phyloP scores from a whole-genome alignment of 176 grass and related monocot genomes.

The Saccharum spontaneum region DNA sequence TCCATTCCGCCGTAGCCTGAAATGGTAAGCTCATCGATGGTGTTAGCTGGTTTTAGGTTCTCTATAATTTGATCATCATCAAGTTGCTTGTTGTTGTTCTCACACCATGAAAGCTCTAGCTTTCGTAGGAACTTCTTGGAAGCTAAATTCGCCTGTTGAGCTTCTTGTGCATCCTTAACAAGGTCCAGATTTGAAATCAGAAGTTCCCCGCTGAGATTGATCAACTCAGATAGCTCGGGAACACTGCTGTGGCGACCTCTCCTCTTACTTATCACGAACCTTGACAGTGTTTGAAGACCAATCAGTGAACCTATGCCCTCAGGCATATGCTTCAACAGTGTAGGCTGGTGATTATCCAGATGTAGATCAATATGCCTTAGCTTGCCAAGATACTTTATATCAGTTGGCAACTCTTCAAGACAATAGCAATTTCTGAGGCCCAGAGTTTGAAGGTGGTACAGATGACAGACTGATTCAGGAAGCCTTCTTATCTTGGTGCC shows the following conservation, averaged over 20 bases:
- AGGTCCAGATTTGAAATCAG: slow-evolving; percentile 35
- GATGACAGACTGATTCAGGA: slow-evolving; percentile 15
- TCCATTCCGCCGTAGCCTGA: background rate
- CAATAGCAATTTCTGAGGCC: slow-evolving; percentile 48
- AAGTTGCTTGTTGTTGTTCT: too few relatives aligned
- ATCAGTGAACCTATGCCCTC: slow-evolving; percentile 35
- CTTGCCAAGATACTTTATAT: slow-evolving; percentile 27
- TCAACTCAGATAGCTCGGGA: too few relatives aligned
- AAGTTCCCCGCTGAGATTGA: too few relatives aligned
- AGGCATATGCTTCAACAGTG: slow-evolving; percentile 31
- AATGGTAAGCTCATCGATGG: slow-evolving; percentile 35
- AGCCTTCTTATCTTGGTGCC: slow-evolving; percentile 41
- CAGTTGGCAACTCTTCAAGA: slow-evolving; percentile 43
- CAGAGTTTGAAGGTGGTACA: slow-evolving; percentile 52
- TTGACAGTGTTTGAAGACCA: slow-evolving; percentile 40
- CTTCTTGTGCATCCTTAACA: slow-evolving; percentile 27
- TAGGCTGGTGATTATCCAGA: too few relatives aligned
- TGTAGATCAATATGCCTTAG: slow-evolving; percentile 53
- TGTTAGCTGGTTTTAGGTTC: too few relatives aligned
- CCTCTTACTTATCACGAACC: slow-evolving; percentile 34
- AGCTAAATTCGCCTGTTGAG: slow-evolving; percentile 19
- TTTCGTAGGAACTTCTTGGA: slow-evolving; percentile 36
- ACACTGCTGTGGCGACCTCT: too few relatives aligned
- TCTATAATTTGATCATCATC: background rate
- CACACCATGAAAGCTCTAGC: slow-evolving; percentile 36